Conservation (phyloP, 495 filamentous ascomycete genomes). For the Talaromyces borbonicus region DNA sequence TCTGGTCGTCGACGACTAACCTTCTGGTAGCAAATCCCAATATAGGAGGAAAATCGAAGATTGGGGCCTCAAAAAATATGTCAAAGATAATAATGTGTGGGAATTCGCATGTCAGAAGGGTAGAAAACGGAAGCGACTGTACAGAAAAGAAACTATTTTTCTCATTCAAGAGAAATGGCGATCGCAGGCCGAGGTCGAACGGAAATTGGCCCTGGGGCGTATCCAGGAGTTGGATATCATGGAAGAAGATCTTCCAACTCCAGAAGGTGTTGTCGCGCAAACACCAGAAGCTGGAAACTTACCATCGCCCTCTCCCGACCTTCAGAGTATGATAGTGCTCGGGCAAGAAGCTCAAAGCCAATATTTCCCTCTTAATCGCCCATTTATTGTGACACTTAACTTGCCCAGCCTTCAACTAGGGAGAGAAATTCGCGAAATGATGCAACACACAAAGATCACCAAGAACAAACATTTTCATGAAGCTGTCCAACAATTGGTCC, state of each 20-base stretch:
- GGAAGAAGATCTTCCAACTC: conserved; percentile 1
- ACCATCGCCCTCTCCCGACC: background rate
- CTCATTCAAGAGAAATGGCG: background rate
- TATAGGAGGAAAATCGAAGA: conserved; percentile 1
- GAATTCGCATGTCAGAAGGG: background rate
- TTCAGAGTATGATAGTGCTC: background rate
- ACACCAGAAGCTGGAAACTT: background rate
- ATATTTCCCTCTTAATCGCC: too few relatives aligned
- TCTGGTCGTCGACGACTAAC: background rate
- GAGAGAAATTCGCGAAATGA: too few relatives aligned
- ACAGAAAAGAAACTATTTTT: background rate
- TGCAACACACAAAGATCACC: too few relatives aligned
- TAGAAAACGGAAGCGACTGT: conserved; percentile 1
- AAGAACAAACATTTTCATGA: too few relatives aligned
- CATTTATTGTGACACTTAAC: too few relatives aligned
- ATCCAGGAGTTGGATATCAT: background rate
- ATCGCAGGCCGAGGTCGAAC: background rate
- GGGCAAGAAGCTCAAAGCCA: too few relatives aligned
- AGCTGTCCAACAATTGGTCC: too few relatives aligned
- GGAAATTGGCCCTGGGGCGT: conserved; percentile 3
- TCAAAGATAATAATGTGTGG: background rate
- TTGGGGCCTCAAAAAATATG: conserved; percentile 3
- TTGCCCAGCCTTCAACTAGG: too few relatives aligned
- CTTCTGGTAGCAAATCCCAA: background rate
- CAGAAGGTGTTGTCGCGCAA: background rate